Percentiles rank a stretch among this genome's conserved stretches.
Conservation (phyloP, 2,329 filamentous ascomycete species). For the Trichoderma polysporum region DNA sequence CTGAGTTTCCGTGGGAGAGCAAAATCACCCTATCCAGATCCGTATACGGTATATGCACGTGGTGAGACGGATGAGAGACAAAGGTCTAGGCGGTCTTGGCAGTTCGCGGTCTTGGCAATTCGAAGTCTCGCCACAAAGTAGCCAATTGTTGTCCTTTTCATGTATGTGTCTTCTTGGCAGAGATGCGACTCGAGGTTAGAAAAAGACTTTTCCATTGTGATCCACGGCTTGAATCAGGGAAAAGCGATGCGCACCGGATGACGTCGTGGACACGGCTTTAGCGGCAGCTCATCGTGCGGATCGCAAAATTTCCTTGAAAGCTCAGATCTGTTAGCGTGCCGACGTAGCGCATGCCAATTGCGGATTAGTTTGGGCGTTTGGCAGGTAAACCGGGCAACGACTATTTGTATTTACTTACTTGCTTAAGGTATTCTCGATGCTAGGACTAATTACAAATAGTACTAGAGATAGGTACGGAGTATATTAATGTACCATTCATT, state of each 20-base stretch:
- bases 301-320: not conserved
- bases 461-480: no score
- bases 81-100: not conserved
- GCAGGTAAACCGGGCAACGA: no score
- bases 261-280: slow-evolving; percentile 5
- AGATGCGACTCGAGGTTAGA: not conserved
- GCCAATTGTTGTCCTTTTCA: not conserved
- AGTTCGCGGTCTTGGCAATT: not conserved
- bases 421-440: no score
- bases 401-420: no score
- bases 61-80: not conserved
- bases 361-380: not conserved
- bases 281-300: not conserved
- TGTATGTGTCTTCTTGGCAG: not conserved
- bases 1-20: not conserved
- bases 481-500: no score
- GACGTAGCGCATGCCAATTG: not conserved
- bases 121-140: not conserved
- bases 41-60: not conserved
- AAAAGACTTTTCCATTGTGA: not conserved
- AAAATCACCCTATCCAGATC: not conserved
- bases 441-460: no score
- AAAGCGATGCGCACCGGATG: not conserved
- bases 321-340: not conserved
- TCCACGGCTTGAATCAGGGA: not conserved